Evolutionary conservation across 371 early-diverging fungal species (phyloP).

Genomic region (Lichtheimia ramosa): DNA sequence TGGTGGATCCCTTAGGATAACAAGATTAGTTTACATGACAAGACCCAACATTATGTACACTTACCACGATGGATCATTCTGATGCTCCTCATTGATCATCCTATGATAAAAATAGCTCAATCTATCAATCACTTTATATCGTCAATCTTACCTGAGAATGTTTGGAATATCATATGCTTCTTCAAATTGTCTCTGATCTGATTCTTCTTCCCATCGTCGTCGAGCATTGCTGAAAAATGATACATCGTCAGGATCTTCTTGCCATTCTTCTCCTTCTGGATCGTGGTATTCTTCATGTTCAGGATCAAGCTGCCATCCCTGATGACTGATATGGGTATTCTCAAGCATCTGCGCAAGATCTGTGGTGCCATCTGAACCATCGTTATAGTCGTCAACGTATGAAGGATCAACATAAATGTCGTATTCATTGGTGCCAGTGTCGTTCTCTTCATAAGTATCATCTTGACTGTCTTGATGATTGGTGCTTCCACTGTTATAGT

Average conservation of each 20-base stretch:
- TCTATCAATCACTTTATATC: not conserved
- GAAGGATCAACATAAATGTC: not conserved
- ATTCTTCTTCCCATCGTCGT: not conserved
- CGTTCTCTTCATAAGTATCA: not conserved
- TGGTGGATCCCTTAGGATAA: not conserved
- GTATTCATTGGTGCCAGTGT: not conserved
- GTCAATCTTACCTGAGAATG: not conserved
- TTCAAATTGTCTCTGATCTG: not conserved
- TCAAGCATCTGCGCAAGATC: no score
- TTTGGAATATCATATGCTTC: constrained; percentile 1
- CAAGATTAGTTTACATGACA: no score
- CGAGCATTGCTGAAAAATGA: no score
- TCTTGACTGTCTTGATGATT: not conserved
- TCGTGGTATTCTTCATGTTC: no score
- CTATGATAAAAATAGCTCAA: not conserved
- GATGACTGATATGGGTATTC: no score
- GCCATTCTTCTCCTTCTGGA: no score
- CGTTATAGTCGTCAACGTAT: no score
- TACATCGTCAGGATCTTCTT: no score
- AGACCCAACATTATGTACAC: no score
- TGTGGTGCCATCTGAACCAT: no score
- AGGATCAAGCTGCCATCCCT: no score
- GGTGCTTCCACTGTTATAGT: not conserved
- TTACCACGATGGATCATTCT: not conserved
- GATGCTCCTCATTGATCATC: not conserved